Conservation (phyloP, 2,329 filamentous ascomycete genomes). For the Aspergillus sp. region DNA sequence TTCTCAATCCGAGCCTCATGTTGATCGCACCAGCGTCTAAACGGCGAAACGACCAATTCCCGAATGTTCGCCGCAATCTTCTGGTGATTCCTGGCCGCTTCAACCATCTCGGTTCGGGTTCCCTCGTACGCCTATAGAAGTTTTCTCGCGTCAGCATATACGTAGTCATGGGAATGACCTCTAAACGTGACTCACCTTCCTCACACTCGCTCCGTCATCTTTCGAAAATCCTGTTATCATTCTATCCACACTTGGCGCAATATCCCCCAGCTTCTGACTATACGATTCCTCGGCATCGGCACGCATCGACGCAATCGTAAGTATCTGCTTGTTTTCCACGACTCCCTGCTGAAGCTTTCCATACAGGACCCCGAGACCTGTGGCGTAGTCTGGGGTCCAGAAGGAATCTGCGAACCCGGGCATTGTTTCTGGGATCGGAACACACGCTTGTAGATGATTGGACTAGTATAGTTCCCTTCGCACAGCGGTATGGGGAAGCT, state of each 20-base stretch:
- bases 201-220: conserved; percentile 93
- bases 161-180: background rate
- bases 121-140: conserved; percentile 80
- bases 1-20: conserved; percentile 89
- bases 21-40: conserved; percentile 92
- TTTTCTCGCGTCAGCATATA: background rate
- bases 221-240: conserved; percentile 76
- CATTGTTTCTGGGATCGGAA: conserved; percentile 55
- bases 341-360: conserved; percentile 95
- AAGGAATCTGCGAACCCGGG: conserved; percentile 92
- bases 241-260: conserved; percentile 77
- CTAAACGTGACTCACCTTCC: conserved; percentile 65
- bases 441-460: background rate
- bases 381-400: conserved; percentile 97
- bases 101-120: conserved; percentile 86
- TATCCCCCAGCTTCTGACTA: conserved; percentile 75
- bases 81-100: conserved; percentile 83
- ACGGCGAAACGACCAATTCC: conserved; percentile 91
- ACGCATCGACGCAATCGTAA: conserved; percentile 88
- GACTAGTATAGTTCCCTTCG: background rate
- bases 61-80: conserved; percentile 97
- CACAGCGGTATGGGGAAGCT: background rate
- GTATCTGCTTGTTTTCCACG: conserved; percentile 88
- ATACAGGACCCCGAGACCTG: conserved; percentile 91
- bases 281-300: conserved; percentile 94